Conservation (phyloP, 2,329 filamentous ascomycete genomes). For the Colletotrichum sp. region DNA sequence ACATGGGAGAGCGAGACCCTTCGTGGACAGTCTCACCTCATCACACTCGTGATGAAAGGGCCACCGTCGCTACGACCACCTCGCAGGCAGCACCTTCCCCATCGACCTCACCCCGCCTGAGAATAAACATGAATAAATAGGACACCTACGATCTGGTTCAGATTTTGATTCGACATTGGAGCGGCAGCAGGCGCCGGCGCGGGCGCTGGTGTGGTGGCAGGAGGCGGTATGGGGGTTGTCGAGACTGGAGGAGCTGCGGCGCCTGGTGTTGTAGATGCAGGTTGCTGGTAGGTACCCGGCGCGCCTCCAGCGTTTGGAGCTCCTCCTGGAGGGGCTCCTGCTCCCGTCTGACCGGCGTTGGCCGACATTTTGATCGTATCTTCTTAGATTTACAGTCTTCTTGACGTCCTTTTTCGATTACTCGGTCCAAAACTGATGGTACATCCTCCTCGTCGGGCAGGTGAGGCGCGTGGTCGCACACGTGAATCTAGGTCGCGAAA, state of each 20-base stretch:
- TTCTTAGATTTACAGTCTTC: neutral
- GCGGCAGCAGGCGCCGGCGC: slow-evolving; percentile 30
- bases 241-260: slow-evolving; percentile 30
- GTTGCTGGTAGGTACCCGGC: slow-evolving; percentile 9
- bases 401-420: neutral
- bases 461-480: neutral
- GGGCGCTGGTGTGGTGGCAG: slow-evolving; percentile 21
- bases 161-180: slow-evolving; percentile 80
- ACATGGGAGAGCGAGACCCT: neutral
- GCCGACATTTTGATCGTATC: slow-evolving; percentile 3
- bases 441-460: neutral
- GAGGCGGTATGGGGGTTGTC: slow-evolving; percentile 23
- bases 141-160: slow-evolving; percentile 90
- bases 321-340: neutral
- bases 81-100: neutral
- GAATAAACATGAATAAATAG: neutral
- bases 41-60: neutral
- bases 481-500: neutral
- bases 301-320: neutral
- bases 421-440: neutral
- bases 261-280: slow-evolving; percentile 1
- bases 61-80: neutral
- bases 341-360: slow-evolving; percentile 8
- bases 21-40: neutral
- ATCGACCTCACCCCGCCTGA: neutral